Evolutionary conservation across 139 green algal species (phyloP), one percentile per base, ranked within the genome.

Genomic region (Haematococcus sp.): DNA sequence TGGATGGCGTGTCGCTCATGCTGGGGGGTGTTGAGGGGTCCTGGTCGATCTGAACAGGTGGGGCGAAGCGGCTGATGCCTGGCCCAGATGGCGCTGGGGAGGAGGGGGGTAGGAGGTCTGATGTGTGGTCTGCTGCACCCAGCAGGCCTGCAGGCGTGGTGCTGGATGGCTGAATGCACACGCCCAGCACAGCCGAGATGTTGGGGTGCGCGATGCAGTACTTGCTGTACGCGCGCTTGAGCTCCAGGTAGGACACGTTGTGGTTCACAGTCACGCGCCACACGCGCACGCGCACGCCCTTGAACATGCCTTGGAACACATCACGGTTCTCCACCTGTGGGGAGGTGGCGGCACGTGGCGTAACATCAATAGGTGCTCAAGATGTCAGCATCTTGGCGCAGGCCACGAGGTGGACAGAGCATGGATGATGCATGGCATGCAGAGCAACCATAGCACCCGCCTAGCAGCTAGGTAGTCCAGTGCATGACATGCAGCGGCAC

Each of bases 191-290:
- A 7, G 84, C 74, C 4, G 67, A 75, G 40, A 90, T 84, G 67
- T 86, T 83, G 58, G 84, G 84, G 73, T 90, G 84, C 9, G 81
- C 71, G 35, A 80, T 75, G 70, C 79, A 86, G 74, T 86, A 90
- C 23, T 74, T 43, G 65, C 56, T 72, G 72, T 86, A 87, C 0
- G 78, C 81, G 16, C 78, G 60, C 25, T 84, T 71, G 25, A 89
- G 69, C 74, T 87, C 84, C 30, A 86, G 51, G 31, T 79, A 81
- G 28, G 64, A 78, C 17, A 89, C 73, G 15, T 56, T 34, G 35
- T 86, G 75, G 75, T 44, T 70, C 16, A 89, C 59, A 32, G 52
- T 70, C 9, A 83, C 56, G n/a, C 71, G 78, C 84, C 84, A 89
- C 16, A 81, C 78, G 28, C 68, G 76, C 5, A 84, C 73, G 25